Evolutionary conservation across 1,284 basidiomycete species (phyloP).

Genomic region (Pascua sp.): DNA sequence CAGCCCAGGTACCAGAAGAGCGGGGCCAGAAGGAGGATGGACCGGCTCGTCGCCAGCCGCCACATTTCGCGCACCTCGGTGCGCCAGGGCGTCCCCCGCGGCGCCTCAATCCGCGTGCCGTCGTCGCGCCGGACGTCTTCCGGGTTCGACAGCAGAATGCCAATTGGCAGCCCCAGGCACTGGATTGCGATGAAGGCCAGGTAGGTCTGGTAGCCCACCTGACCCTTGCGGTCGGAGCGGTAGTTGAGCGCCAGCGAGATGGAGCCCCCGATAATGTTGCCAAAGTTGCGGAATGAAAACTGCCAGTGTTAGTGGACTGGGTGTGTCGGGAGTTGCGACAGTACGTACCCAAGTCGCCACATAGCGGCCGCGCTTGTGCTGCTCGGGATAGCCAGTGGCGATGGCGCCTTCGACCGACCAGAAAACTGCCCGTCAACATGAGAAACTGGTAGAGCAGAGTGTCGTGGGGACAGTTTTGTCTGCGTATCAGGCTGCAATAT

Average conservation of each 20-base stretch:
- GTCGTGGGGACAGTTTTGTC: too few relatives aligned
- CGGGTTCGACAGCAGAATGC: constrained; percentile 24
- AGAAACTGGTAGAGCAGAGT: too few relatives aligned
- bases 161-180: constrained; percentile 20
- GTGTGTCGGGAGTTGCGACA: too few relatives aligned
- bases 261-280: constrained; percentile 32
- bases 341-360: constrained; percentile 28
- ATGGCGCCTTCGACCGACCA: constrained; percentile 24
- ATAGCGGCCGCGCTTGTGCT: constrained; percentile 15
- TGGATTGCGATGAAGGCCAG: constrained; percentile 36
- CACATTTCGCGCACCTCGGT: constrained; percentile 24
- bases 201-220: constrained; percentile 28
- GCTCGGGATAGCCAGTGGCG: constrained; percentile 7
- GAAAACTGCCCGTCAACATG: constrained; percentile 18
- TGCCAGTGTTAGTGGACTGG: too few relatives aligned
- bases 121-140: constrained; percentile 31
- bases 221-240: constrained; percentile 17
- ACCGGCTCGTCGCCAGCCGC: constrained; percentile 3
- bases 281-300: constrained; percentile 27
- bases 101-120: constrained; percentile 25
- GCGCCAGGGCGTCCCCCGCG: constrained; percentile 12
- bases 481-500: too few relatives aligned
- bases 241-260: constrained; percentile 24
- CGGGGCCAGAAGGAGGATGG: constrained; percentile 21
- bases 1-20: constrained; percentile 27